Evolutionary conservation across 331 rosid genomes (phyloP), one percentile per base, ranked within the genome.

Genomic region (Stylosanthes scabra): DNA sequence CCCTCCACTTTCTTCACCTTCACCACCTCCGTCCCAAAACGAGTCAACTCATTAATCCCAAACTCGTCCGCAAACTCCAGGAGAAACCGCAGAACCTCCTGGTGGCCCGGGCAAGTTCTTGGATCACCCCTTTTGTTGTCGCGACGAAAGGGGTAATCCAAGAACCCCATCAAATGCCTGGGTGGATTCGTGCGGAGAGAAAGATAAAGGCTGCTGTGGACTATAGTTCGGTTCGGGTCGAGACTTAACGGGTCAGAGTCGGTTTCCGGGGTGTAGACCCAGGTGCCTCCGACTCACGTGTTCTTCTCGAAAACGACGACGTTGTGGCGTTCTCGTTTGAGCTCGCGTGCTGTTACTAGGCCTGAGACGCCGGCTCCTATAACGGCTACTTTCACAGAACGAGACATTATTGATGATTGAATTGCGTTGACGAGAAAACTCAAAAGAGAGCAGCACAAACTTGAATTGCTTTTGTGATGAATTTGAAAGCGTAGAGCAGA

Each of bases 351-450:
- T 10, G 85, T 68, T 34, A 11, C 28, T 28, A 81, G 75, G 3
- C 85, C 85, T 0, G 82, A 25, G 2, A 72, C 66, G 2, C 85
- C 85, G 27, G 85, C 79, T 5, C 85, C 85, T 51, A 81, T 76
- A 0, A 81, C 82, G 3, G 85, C 82, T 1, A 76, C 82, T 71
- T 76, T 76, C 9, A 71, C 5, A 1, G 71, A 58, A 0, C 3
- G 78, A 20, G 41, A 3, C 81, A 77, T 76, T 20, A 20, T 20
- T 20, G 25, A 20, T 20, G 25, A 20, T 20, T 20, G 25, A 20
- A 20, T 20, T 11, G 54, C 46, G 46, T 11, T 46, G 11, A 31
- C 37, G 3, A 31, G 25, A 3, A 31, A 31, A 31, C 37, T 31
- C 37, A 31, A 31, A 31, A 31, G 37, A 5, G 3, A 31, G 37